These are phyloP conservation scores for Aspergillus hiratsukae DNA, from an alignment of 2,329 filamentous ascomycete genomes.

Conservation along the genomic window DNA sequence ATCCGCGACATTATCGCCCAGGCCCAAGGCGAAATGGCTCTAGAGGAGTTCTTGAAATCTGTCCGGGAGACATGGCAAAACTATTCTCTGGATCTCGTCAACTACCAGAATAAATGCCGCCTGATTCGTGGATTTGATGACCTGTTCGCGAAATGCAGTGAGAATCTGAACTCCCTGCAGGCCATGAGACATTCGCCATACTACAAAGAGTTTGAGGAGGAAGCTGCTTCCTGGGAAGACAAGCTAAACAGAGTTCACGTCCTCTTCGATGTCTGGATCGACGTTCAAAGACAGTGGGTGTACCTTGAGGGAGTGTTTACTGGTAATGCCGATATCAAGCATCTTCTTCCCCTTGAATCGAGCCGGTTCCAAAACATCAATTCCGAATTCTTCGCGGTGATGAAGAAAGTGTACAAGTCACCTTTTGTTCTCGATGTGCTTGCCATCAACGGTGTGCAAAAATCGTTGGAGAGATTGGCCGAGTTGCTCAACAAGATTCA, in stretches of 20 bases:
- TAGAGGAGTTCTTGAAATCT: slow-evolving; percentile 95
- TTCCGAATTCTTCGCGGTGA: slow-evolving; percentile 95
- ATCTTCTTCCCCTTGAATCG: slow-evolving; percentile 91
- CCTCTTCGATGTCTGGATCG: slow-evolving; percentile 98
- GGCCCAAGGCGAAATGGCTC: slow-evolving; percentile 94
- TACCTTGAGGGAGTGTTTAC: slow-evolving; percentile 99
- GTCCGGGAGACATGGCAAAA: slow-evolving; percentile 96
- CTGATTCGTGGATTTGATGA: slow-evolving; percentile 98
- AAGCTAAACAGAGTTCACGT: slow-evolving; percentile 96
- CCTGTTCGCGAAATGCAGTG: slow-evolving; percentile 95
- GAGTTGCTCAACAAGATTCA: slow-evolving; percentile 98
- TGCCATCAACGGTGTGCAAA: slow-evolving; percentile 91
- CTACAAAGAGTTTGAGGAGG: slow-evolving; percentile 98
- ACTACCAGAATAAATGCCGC: slow-evolving; percentile 96
- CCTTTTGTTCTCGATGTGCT: slow-evolving; percentile 94
- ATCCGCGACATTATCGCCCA: slow-evolving; percentile 93
- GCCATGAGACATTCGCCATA: slow-evolving; percentile 99
- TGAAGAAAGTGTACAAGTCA: slow-evolving; percentile 98
- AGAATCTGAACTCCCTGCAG: slow-evolving; percentile 94
- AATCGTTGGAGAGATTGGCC: slow-evolving; percentile 90
- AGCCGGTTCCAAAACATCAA: slow-evolving; percentile 99
- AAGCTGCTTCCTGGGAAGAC: slow-evolving; percentile 95
- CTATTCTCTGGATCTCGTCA: slow-evolving; percentile 88
- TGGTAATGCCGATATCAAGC: slow-evolving; percentile 97
- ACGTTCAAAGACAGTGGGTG: slow-evolving; percentile 99